These are phyloP conservation scores for Eucommia ulmoides DNA, from an alignment of 257 asterid species.

Conservation along the genomic window DNA sequence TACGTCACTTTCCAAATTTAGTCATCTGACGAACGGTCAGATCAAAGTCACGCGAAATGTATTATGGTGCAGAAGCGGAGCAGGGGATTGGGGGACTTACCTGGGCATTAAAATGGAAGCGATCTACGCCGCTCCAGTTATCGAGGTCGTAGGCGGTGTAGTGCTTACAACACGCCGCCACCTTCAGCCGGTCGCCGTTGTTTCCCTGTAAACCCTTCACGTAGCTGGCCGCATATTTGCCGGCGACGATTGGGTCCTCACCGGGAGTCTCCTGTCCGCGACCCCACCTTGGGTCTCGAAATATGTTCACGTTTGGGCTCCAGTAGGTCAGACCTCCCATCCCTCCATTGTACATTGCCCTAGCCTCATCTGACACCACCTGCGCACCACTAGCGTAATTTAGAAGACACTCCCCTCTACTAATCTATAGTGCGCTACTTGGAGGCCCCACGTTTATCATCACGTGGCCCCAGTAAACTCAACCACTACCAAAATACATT, in stretches of 20 bases:
- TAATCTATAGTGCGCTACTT: too few relatives aligned
- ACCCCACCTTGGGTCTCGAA: slow-evolving; percentile 93
- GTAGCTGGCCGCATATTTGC: slow-evolving; percentile 53
- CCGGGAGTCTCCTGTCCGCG: slow-evolving; percentile 94
- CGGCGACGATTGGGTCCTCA: slow-evolving; percentile 70
- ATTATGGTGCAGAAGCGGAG: too few relatives aligned
- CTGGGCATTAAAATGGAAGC: slow-evolving; percentile 80
- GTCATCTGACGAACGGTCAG: too few relatives aligned
- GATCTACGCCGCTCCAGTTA: slow-evolving; percentile 66
- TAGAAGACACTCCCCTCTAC: too few relatives aligned
- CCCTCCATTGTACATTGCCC: slow-evolving; percentile 87
- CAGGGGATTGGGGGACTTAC: too few relatives aligned
- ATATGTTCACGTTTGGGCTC: slow-evolving; percentile 87
- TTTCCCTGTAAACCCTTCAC: slow-evolving; percentile 66
- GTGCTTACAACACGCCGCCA: slow-evolving; percentile 88
- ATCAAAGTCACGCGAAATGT: too few relatives aligned
- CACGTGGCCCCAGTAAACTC: too few relatives aligned
- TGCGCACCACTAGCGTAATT: slow-evolving; percentile 11
- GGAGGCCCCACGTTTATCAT: too few relatives aligned
- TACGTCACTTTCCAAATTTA: too few relatives aligned
- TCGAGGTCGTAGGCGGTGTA: slow-evolving; percentile 86
- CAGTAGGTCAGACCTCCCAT: slow-evolving; percentile 71
- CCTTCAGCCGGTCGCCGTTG: slow-evolving; percentile 56
- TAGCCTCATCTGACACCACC: slow-evolving; percentile 82
- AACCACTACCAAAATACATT: too few relatives aligned